Evolutionary conservation across 306 rosid genomes (phyloP).

Genomic region (Gynostemma pentaphyllum): DNA sequence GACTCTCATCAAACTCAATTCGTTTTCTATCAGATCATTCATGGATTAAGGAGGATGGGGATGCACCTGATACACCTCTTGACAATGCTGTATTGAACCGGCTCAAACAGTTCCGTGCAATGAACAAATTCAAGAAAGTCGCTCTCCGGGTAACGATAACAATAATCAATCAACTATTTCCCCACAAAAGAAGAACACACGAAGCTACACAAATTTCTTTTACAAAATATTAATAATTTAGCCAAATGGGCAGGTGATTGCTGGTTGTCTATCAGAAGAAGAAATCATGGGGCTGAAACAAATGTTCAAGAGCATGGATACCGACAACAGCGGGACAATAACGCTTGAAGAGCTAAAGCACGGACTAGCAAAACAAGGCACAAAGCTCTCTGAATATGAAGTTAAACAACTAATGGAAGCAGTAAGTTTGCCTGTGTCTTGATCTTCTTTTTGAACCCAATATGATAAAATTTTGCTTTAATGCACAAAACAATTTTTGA

Average conservation of each 20-base stretch:
- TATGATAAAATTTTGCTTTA: neutral
- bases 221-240: neutral
- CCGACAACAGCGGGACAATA: conserved; percentile 91
- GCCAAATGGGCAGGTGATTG: conserved; percentile 52
- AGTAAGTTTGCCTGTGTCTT: conserved; percentile 26
- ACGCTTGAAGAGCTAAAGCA: conserved; percentile 95
- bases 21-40: conserved; percentile 8
- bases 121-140: conserved; percentile 93
- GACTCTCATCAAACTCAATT: neutral
- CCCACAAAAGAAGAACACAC: neutral
- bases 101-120: conserved; percentile 95
- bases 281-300: conserved; percentile 95
- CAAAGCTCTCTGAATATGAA: conserved; percentile 71
- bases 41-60: conserved; percentile 98
- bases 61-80: conserved; percentile 92
- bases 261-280: conserved; percentile 95
- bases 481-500: neutral
- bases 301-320: conserved; percentile 84
- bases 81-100: conserved; percentile 87
- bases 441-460: neutral
- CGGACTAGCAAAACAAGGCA: conserved; percentile 94
- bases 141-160: conserved; percentile 76
- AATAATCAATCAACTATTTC: neutral
- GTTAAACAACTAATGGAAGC: conserved; percentile 91
- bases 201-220: neutral